Base-by-base conservation (phyloP, 2,329 filamentous ascomycete species). In the Leptosphaerulina australis region DNA sequence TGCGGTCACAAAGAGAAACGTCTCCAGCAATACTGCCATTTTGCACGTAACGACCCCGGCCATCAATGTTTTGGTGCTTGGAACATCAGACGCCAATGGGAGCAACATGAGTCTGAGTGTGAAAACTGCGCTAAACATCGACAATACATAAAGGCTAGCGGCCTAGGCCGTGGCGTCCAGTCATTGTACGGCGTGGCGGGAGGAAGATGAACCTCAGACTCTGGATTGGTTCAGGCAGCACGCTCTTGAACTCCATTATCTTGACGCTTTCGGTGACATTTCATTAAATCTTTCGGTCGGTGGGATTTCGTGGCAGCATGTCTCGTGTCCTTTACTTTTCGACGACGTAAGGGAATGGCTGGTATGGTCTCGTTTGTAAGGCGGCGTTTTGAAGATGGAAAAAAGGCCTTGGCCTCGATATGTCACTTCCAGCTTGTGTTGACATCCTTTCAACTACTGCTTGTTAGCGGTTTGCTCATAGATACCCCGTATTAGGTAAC, bases 11-110 rank as follows among this genome's bases (percentile, higher is more conserved):
- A 77, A 4, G 74, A 76, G 12, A 72, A 80, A 20, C 81, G 84
- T 15, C 76, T 88, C 22, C 84, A 86, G 64, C 84, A 83, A 18
- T 82, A 90, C 71, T 92, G 88, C 71, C 88, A 91, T 72, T 85
- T 84, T 59, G 87, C 88, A 5, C 85, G 88, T 50, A 90, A 88
- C 66, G 85, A 90, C 60, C 83, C 83, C 0, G 79, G 81, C 54
- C 87, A 91, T 67, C 79, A 84, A 60, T 91, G 88, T 70, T 83
- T 82, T 57, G 80, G 84, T 9, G 82, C 89, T 46, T 86, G 88
- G 74, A 82, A 82, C 29, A 78, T 88, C 52, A 75, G 70, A 55
- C 80, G 83, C 18, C 76, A 83, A 55, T 82, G 82, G 65, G 83
- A 81, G 77, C 76, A 79, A 22, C 72, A 69, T 4, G 76, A 80